These are phyloP conservation scores for Lyophyllum shimeji DNA, from an alignment of 768 basidiomycete genomes.

Conservation along the genomic window DNA sequence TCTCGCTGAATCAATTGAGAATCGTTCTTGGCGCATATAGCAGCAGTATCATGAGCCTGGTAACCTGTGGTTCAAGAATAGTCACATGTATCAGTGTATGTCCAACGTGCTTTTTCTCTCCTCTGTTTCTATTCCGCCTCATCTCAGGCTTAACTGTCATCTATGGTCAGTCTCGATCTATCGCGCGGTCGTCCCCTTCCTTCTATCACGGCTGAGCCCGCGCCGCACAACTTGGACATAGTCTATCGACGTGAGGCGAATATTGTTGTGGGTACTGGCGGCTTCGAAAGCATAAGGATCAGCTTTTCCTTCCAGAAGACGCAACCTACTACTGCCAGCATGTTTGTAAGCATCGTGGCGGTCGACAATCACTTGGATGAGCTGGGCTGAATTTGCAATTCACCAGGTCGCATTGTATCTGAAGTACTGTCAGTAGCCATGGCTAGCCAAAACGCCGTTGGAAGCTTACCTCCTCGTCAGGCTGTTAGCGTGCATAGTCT, in stretches of 20 bases:
- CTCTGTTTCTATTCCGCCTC: neutral
- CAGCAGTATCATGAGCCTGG: neutral
- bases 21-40: neutral
- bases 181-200: neutral
- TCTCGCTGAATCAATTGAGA: conserved; percentile 4
- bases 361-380: conserved; percentile 50
- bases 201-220: conserved; percentile 1
- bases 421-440: conserved; percentile 7
- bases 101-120: conserved; percentile 1
- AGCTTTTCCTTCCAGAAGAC: neutral
- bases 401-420: conserved; percentile 64
- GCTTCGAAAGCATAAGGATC: conserved; percentile 30
- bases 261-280: conserved; percentile 69
- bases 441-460: neutral
- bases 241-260: conserved; percentile 59
- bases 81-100: conserved; percentile 9
- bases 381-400: conserved; percentile 64
- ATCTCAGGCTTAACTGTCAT: neutral
- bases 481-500: conserved; percentile 30
- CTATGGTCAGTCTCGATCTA: neutral
- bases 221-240: conserved; percentile 51
- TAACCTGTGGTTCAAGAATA: conserved; percentile 3
- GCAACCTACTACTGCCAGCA: conserved; percentile 72
- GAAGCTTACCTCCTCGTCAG: conserved; percentile 53
- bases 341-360: conserved; percentile 50